phyloP scores from a whole-genome alignment of 2,329 filamentous ascomycete species.

The Scytalidium sp. region DNA sequence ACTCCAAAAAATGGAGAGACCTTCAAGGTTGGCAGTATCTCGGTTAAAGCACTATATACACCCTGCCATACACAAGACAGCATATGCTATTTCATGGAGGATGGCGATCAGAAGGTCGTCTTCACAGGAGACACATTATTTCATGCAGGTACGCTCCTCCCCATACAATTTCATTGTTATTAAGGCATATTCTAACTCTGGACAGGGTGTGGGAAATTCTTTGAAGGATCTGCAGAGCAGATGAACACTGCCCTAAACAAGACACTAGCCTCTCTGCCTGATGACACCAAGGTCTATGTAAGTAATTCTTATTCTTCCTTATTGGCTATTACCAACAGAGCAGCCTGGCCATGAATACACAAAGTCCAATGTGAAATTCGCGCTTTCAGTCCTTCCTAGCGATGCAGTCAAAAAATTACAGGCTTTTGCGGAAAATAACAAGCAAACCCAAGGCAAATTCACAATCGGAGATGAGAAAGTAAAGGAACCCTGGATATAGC shows the following conservation, averaged over 20 bases:
- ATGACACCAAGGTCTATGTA: slow-evolving; percentile 90
- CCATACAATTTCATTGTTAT: slow-evolving; percentile 1
- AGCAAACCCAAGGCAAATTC: slow-evolving; percentile 90
- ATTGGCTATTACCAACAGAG: slow-evolving; percentile 1
- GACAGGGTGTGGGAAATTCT: slow-evolving; percentile 88
- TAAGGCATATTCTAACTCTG: neutral
- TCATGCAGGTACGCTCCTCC: slow-evolving; percentile 65
- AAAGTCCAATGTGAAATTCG: slow-evolving; percentile 93
- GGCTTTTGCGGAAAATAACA: slow-evolving; percentile 72
- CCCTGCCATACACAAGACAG: slow-evolving; percentile 98
- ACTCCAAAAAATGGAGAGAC: slow-evolving; percentile 73
- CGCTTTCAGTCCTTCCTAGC: slow-evolving; percentile 69
- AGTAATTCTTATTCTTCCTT: slow-evolving; percentile 28
- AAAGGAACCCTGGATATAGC: slow-evolving; percentile 17
- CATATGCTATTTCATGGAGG: slow-evolving; percentile 91
- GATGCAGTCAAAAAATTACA: slow-evolving; percentile 75
- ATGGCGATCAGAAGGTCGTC: slow-evolving; percentile 72
- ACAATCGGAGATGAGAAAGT: slow-evolving; percentile 98
- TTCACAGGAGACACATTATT: slow-evolving; percentile 98
- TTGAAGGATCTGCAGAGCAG: slow-evolving; percentile 83
- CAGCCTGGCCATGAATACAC: slow-evolving; percentile 97
- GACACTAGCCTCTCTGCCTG: slow-evolving; percentile 74
- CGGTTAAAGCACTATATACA: slow-evolving; percentile 85
- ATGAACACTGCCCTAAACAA: slow-evolving; percentile 94
- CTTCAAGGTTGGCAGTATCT: slow-evolving; percentile 82